Base-by-base conservation (phyloP, 768 basidiomycete species). In the Porpolomopsis calyptriformis region DNA sequence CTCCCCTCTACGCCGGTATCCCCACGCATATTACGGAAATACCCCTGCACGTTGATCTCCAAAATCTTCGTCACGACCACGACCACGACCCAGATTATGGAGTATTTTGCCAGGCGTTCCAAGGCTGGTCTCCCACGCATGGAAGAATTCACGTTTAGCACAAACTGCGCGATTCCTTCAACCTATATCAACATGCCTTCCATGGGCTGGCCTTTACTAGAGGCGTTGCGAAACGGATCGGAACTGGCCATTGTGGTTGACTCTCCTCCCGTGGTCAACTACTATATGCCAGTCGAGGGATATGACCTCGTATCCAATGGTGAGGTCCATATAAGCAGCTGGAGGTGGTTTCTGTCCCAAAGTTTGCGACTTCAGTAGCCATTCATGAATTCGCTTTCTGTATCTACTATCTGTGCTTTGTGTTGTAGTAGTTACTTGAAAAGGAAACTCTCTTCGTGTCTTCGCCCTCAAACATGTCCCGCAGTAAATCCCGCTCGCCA, bases 401-500 rank as follows among this genome's bases (percentile, higher is more conserved):
- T 12, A 14, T 34, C 18, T 3, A 34, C 12, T 12, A 14, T 34
- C 14, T 34, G 12, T 34, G 33, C 4, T 34, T 34, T 18, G 4
- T 34, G 18, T 18, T 3, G 33, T 34, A 4, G 33, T 34, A 18
- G 4, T 34, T 18, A 18, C 33, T 12, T 14, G 14, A 12, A 14
- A 12, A 14, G 33, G 33, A 18, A 14, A 18, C 16, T 38, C 35
- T 43, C 43, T 35, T 12, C 38, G 18, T 36, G 36, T 38, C 44
- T 20, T 4, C 52, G 38, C 51, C 60, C 26, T 56, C 53, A 11
- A 54, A 48, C 25, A 63, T 59, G 22, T 20, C 55, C 3, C 66
- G 63, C 29, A 60, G 55, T 47, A 69, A 66, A 45, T 60, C 69
- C 11, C 71, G 70, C 22, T 72, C 73, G 10, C 61, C 59, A 50